Conservation (phyloP, 2,329 filamentous ascomycete genomes). For the Fusarium sambucinum region DNA sequence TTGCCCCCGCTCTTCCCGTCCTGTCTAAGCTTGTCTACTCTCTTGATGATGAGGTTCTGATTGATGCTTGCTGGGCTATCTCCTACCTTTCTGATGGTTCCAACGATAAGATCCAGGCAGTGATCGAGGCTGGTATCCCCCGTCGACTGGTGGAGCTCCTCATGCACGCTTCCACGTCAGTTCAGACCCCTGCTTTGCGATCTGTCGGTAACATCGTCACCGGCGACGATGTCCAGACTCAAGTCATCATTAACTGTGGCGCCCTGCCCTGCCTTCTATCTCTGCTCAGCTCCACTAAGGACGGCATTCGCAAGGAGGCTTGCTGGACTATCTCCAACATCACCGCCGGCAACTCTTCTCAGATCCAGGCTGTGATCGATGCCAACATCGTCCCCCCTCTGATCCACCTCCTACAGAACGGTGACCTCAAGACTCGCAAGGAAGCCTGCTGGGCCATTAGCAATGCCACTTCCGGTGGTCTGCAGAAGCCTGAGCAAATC, state of each 20-base stretch:
- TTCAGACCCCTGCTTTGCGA: constrained; percentile 95
- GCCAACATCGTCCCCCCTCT: constrained; percentile 96
- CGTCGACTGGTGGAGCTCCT: constrained; percentile 95
- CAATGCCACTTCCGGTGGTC: constrained; percentile 95
- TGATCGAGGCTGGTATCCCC: constrained; percentile 97
- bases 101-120: constrained; percentile 99
- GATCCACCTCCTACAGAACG: constrained; percentile 95
- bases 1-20: constrained; percentile 92
- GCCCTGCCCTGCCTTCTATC: constrained; percentile 92
- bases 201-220: constrained; percentile 99
- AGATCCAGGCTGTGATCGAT: constrained; percentile 97
- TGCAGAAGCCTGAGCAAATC: constrained; percentile 99
- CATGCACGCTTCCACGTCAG: constrained; percentile 97
- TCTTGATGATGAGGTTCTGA: constrained; percentile 96
- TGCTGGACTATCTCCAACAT: constrained; percentile 99
- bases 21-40: constrained; percentile 98
- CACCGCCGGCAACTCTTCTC: constrained; percentile 95
- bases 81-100: constrained; percentile 97
- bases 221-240: constrained; percentile 97
- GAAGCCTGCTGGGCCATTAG: constrained; percentile 99
- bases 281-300: constrained; percentile 95
- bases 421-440: constrained; percentile 98
- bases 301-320: constrained; percentile 98
- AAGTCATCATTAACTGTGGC: constrained; percentile 99
- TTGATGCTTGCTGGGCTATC: constrained; percentile 99